Evolutionary conservation across 495 filamentous ascomycete genomes (phyloP).

Genomic region (Penicillium paradoxum): DNA sequence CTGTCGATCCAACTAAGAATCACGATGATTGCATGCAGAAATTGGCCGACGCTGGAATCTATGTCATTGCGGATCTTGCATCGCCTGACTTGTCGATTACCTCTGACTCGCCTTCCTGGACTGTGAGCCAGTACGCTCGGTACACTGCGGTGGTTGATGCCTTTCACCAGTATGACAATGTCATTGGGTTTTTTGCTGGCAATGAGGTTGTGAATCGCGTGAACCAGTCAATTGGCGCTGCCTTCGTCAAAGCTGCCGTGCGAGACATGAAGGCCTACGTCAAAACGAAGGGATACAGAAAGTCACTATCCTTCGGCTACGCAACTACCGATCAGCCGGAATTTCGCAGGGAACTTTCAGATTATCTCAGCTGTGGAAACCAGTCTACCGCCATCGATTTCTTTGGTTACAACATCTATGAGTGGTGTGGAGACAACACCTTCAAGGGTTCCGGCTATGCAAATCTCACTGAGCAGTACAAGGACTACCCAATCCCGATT

Average conservation of each 20-base stretch:
- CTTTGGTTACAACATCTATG: slow-evolving; percentile 98
- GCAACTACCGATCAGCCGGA: slow-evolving; percentile 81
- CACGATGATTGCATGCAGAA: slow-evolving; percentile 78
- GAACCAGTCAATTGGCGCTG: slow-evolving; percentile 71
- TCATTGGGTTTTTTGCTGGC: slow-evolving; percentile 90
- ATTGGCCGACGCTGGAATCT: slow-evolving; percentile 80
- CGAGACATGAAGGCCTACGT: slow-evolving; percentile 92
- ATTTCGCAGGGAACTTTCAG: slow-evolving; percentile 69
- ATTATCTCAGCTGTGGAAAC: slow-evolving; percentile 87
- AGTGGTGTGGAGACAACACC: slow-evolving; percentile 80
- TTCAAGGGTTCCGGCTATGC: slow-evolving; percentile 71
- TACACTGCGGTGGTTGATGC: slow-evolving; percentile 79
- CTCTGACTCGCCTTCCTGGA: slow-evolving; percentile 71
- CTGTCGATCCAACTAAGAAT: slow-evolving; percentile 70
- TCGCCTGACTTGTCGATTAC: slow-evolving; percentile 80
- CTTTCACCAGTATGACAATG: slow-evolving; percentile 71
- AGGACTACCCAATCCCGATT: slow-evolving; percentile 76
- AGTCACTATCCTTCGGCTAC: slow-evolving; percentile 78
- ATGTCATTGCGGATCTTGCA: slow-evolving; percentile 83
- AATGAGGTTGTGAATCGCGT: slow-evolving; percentile 84
- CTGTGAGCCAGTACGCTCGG: slow-evolving; percentile 62
- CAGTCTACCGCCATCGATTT: slow-evolving; percentile 69
- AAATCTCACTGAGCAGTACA: slow-evolving; percentile 72
- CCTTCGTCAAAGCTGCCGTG: slow-evolving; percentile 91
- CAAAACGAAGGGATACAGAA: slow-evolving; percentile 63